Conservation (phyloP, 805 yeast genomes). For the Saccharomycopsis microspora region DNA sequence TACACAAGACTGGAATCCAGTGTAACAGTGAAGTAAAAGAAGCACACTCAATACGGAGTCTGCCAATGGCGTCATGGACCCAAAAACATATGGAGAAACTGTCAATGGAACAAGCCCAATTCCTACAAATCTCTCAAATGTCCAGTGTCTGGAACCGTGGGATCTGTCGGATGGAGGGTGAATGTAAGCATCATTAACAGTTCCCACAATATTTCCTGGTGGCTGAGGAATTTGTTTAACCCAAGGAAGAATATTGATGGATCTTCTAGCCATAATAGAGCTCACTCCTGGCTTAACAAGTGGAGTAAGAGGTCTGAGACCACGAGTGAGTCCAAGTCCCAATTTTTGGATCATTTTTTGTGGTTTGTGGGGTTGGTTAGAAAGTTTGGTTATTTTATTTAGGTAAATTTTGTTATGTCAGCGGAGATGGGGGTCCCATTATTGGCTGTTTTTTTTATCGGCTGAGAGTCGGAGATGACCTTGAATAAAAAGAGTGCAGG, state of each 20-base stretch:
- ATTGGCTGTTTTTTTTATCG: no score
- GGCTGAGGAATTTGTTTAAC: conserved; percentile 64
- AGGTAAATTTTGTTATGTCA: no score
- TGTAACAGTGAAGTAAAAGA: conserved; percentile 66
- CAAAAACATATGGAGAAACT: conserved; percentile 65
- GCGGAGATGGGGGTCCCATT: no score
- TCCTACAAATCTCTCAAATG: conserved; percentile 68
- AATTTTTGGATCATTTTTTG: neutral
- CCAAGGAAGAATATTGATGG: conserved; percentile 30
- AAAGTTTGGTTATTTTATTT: no score
- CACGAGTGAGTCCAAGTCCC: neutral
- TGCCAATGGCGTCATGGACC: conserved; percentile 53
- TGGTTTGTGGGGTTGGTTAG: neutral
- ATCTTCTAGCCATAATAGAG: conserved; percentile 17
- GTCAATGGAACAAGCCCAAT: conserved; percentile 67
- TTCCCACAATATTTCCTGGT: conserved; percentile 85
- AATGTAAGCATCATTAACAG: conserved; percentile 79
- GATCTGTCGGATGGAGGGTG: conserved; percentile 49
- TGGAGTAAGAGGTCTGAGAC: neutral
- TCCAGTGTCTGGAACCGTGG: conserved; percentile 91
- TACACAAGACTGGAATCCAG: conserved; percentile 86
- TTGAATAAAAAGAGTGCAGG: no score
- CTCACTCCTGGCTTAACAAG: neutral
- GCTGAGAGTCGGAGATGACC: no score
- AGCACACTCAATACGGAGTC: conserved; percentile 64